A percentile compares a stretch with the other conserved stretches of the same genome.
Evolutionary conservation across 352 stramenopile species (phyloP).

Genomic region (Phytophthora colocasiae): DNA sequence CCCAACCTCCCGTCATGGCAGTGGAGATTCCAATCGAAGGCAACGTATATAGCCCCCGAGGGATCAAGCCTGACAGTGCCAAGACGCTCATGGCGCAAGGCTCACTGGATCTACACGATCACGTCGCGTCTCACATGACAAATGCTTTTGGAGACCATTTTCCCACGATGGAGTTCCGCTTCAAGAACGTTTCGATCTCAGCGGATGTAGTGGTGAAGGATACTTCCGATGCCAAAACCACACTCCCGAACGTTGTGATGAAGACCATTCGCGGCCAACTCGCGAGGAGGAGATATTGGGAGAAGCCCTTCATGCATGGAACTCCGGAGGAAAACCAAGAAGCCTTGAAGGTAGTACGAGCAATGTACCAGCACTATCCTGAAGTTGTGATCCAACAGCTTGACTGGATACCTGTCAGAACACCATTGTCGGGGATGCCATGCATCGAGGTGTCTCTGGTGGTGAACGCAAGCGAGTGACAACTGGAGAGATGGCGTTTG

Average conservation of each 20-base stretch:
- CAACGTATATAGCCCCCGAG: too few species aligned
- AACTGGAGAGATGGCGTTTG: constrained; percentile 84
- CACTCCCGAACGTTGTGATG: constrained; percentile 10
- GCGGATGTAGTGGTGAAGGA: constrained; percentile 14
- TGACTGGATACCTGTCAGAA: constrained; percentile 24
- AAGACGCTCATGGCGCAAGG: constrained; percentile 10
- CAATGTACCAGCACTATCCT: constrained; percentile 20
- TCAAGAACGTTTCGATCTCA: constrained; percentile 16
- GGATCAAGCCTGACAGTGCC: constrained; percentile 6
- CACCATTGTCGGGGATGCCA: constrained; percentile 26
- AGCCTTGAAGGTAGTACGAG: constrained; percentile 6
- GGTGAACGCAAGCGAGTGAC: constrained; percentile 77
- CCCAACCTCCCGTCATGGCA: not conserved
- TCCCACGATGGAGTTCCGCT: constrained; percentile 8
- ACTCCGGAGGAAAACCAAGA: constrained; percentile 16
- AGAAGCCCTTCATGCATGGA: constrained; percentile 5
- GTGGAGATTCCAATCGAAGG: not conserved
- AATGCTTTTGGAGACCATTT: constrained; percentile 7
- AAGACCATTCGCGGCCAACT: constrained; percentile 1
- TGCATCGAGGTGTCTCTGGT: constrained; percentile 66
- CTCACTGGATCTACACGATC: constrained; percentile 13
- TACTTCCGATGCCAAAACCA: constrained; percentile 12
- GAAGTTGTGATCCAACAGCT: constrained; percentile 23
- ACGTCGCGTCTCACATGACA: constrained; percentile 12
- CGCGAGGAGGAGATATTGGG: constrained; percentile 10